These are phyloP conservation scores for Mimosa pudica DNA, from an alignment of 306 rosid species.

Conservation along the genomic window DNA sequence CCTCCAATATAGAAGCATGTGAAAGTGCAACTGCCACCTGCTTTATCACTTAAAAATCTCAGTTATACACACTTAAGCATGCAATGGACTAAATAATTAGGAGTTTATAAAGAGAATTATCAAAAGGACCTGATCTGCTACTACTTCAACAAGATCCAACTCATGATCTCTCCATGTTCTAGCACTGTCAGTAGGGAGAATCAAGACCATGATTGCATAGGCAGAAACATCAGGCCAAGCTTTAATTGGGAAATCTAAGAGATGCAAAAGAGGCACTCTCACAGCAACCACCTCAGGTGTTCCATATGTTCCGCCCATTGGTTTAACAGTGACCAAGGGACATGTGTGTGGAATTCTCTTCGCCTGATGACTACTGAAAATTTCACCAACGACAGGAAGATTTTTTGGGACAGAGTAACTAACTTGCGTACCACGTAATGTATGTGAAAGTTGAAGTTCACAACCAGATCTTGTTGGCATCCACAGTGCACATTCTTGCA, in stretches of 20 bases:
- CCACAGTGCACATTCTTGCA: conserved; percentile 91
- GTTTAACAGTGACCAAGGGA: conserved; percentile 73
- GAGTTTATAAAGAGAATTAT: conserved; percentile 15
- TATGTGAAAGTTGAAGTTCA: conserved; percentile 76
- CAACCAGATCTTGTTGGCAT: conserved; percentile 79
- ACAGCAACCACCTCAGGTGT: conserved; percentile 86
- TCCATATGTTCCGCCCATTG: conserved; percentile 63
- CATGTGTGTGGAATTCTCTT: conserved; percentile 63
- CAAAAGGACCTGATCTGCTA: conserved; percentile 80
- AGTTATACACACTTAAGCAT: not conserved
- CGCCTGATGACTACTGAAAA: conserved; percentile 67
- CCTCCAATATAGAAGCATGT: conserved; percentile 95
- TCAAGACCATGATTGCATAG: conserved; percentile 89
- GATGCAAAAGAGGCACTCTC: conserved; percentile 79
- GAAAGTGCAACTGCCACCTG: conserved; percentile 99
- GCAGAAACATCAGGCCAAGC: conserved; percentile 81
- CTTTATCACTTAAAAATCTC: conserved; percentile 34
- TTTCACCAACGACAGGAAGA: conserved; percentile 66
- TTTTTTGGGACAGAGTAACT: conserved; percentile 64
- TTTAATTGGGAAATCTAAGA: conserved; percentile 75
- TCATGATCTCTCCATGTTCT: conserved; percentile 91
- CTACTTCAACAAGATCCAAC: conserved; percentile 84
- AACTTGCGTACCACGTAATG: conserved; percentile 67
- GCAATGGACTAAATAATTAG: not conserved
- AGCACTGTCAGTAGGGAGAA: conserved; percentile 74